Evolutionary conservation across 2,329 filamentous ascomycete genomes (phyloP).

Genomic region (Trichocomaceae sp.): DNA sequence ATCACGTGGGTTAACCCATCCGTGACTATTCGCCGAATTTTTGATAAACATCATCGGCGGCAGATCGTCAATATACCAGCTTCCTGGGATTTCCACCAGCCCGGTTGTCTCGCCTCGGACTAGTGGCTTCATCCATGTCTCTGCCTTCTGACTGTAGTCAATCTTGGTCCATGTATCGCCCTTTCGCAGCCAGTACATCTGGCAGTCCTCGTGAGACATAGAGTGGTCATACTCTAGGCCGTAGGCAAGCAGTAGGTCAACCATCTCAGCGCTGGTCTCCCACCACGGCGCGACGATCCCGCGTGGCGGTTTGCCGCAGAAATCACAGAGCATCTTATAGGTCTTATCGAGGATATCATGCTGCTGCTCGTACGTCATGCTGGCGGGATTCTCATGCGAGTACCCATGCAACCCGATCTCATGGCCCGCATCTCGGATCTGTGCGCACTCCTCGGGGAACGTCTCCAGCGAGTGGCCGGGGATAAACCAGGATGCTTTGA

Average conservation of each 20-base stretch:
- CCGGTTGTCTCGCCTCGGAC: conserved; percentile 42
- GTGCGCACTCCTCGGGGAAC: conserved; percentile 59
- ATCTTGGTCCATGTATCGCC: conserved; percentile 40
- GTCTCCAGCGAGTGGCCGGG: conserved; percentile 59
- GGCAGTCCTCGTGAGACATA: conserved; percentile 33
- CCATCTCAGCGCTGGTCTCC: conserved; percentile 54
- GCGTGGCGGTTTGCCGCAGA: conserved; percentile 55
- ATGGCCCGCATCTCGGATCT: conserved; percentile 57
- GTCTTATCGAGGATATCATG: conserved; percentile 70
- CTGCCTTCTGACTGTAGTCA: conserved; percentile 35
- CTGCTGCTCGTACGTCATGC: conserved; percentile 70
- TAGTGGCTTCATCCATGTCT: conserved; percentile 42
- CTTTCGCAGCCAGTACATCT: too few species aligned
- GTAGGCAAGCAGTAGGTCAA: conserved; percentile 40
- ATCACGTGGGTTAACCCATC: conserved; percentile 53
- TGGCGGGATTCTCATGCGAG: conserved; percentile 64
- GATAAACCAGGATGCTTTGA: conserved; percentile 63
- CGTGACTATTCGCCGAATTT: conserved; percentile 45
- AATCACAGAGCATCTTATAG: too few species aligned
- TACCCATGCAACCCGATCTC: conserved; percentile 66
- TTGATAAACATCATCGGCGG: conserved; percentile 45
- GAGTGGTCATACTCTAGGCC: conserved; percentile 41
- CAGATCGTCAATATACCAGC: conserved; percentile 41
- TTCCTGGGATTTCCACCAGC: conserved; percentile 40
- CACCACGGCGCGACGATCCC: conserved; percentile 71